Base-by-base conservation (phyloP, 2,329 filamentous ascomycete genomes). In the Pseudocercospora fuligena region DNA sequence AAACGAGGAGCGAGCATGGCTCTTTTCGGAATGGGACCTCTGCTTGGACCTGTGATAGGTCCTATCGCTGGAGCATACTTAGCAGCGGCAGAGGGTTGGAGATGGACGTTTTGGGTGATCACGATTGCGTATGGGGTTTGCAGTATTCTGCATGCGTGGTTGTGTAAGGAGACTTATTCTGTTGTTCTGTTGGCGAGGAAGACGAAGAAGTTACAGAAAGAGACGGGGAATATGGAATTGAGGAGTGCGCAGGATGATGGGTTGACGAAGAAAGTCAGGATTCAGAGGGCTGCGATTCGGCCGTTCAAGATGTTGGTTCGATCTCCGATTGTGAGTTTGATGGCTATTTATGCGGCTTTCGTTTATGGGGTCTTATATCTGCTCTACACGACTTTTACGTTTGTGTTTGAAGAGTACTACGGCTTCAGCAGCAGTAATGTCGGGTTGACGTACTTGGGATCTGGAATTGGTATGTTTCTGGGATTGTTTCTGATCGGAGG, bases 21-120 rank as follows among this genome's bases (percentile, higher is more conserved):
- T 2, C n/a, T 74, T 7, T 73, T 66, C 43, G 58, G 67, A 1
- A 69, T 73, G 57, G 72, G 72, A 1, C 70, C 74, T 2, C 68
- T 78, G n/a, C 64, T 75, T 3, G 75, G 75, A 4, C 80, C 81
- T 0, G 75, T 83, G 51, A 69, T 82, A 54, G 83, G 79, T 0
- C 81, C 82, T 5, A 78, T 87, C 2, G 82, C 82, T 31, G 85
- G 86, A 3, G 84, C 82, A 0, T 87, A 84, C 61, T 75, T 87
- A 0, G 80, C 80, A 0, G 76, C 82, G 31, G 81, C 80, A 2
- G 77, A 78, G 21, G 82, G 82, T 3, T 87, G 85, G 85, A 74
- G 84, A 19, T 87, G 85, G 85, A 80, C 82, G 3, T 84, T 85
- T 57, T 85, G 81, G 80, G 75, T 83, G 6, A 63, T 72, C 23